Evolutionary conservation across 768 basidiomycete species (phyloP), one percentile per base, ranked within the genome.

Genomic region (Mycena epipterygia): DNA sequence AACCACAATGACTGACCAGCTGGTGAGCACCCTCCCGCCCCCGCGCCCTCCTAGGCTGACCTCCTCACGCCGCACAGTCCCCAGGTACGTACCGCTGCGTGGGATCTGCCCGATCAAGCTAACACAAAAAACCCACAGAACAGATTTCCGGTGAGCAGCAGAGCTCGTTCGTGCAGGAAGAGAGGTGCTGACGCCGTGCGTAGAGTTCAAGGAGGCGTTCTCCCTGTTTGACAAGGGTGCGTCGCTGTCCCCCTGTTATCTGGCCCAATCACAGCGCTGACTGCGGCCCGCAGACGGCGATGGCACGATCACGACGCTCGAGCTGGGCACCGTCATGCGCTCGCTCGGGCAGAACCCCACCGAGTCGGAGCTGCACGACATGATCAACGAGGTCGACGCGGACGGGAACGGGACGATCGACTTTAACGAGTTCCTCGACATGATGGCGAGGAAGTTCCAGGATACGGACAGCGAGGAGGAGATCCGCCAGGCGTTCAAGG

Each of bases 161-260:
- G 42, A 21, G 4, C 17, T 49, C 37, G n/a, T n/a, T 42, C 29
- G 58, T 30, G 32, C 19, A 25, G 23, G 14, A 25, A 27, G 6
- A 41, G 73, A 25, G 64, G 46, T 57, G 17, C 39, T 53, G 27
- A 72, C 41, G 56, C 73, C 59, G 69, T 68, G 30, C 37, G n/a
- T 74, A 95, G 96, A 97, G 83, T 98, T 97, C 90, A 98, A 97
- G 89, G 97, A 98, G 87, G 97, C 97, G 57, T 98, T 99, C 86
- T 95, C 96, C 68, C 89, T 99, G 25, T 98, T 99, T 82, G 96
- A 98, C 86, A 97, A 96, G 82, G 94, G 96, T 95, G 69, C 67
- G 87, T 82, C 30, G 29, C 51, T 55, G 29, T 49, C 57, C 27
- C 23, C 25, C 23, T 25, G 51, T 63, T 55, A 73, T 67, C 67